Percentiles rank a stretch among this genome's conserved stretches.
Conservation (phyloP, 306 rosid genomes). For the Corylus americana region DNA sequence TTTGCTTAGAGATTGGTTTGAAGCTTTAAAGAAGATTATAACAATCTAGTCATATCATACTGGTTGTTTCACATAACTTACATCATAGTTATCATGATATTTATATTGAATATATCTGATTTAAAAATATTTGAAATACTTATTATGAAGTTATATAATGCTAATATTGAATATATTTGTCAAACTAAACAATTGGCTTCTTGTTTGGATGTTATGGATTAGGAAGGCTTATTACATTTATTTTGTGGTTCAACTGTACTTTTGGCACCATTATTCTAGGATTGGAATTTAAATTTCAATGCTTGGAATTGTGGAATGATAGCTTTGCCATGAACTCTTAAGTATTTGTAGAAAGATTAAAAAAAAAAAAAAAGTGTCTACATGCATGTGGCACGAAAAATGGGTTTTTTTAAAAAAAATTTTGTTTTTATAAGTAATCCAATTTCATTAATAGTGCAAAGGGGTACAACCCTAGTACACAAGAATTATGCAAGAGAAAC, state of each 20-base stretch:
- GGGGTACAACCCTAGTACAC: too few species aligned
- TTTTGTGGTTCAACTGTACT: neutral
- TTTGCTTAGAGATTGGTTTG: neutral
- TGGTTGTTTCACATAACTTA: neutral
- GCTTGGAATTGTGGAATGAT: neutral
- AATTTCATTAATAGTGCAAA: too few species aligned
- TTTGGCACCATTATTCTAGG: neutral
- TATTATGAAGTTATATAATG: neutral
- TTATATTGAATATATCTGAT: neutral
- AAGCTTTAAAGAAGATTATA: neutral
- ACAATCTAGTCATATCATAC: slow-evolving; percentile 1
- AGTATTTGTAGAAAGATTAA: neutral
- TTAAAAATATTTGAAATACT: neutral
- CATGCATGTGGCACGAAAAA: neutral
- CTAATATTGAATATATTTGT: neutral
- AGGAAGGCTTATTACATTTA: neutral
- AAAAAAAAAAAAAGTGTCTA: neutral
- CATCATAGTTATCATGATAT: neutral
- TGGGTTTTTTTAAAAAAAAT: neutral
- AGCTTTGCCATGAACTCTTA: neutral
- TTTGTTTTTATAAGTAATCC: too few species aligned
- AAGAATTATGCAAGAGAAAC: too few species aligned
- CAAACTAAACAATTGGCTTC: neutral
- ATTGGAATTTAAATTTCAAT: neutral
- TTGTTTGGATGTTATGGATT: neutral